Evolutionary conservation across 352 stramenopile species (phyloP).

Genomic region (Phytophthora idaei): DNA sequence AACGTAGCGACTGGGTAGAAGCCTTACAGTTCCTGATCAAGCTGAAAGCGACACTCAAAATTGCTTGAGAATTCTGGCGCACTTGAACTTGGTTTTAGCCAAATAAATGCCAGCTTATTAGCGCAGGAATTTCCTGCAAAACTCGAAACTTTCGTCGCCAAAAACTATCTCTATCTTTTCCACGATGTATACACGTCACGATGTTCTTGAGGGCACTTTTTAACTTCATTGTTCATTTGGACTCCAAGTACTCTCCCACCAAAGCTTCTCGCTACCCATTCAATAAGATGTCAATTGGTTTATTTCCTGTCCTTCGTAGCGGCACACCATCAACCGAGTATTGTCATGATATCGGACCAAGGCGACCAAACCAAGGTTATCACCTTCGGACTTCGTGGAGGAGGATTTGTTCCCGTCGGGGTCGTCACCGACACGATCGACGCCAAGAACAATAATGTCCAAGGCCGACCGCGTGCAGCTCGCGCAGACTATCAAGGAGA

Average conservation of each 20-base stretch:
- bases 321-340: constrained; percentile 13
- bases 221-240: constrained; percentile 28
- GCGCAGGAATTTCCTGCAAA: not conserved
- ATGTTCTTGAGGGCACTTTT: too few relatives aligned
- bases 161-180: not conserved
- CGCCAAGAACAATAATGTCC: constrained; percentile 24
- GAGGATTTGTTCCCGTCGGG: constrained; percentile 1
- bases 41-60: constrained; percentile 38
- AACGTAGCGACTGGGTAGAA: constrained; percentile 71
- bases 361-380: constrained; percentile 12
- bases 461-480: constrained; percentile 23
- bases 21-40: constrained; percentile 77
- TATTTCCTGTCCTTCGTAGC: constrained; percentile 17
- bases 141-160: not conserved
- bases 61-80: not conserved
- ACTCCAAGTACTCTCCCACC: constrained; percentile 5
- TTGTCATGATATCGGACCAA: not conserved
- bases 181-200: not conserved
- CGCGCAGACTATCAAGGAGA: constrained; percentile 20
- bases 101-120: not conserved
- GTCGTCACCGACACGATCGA: constrained; percentile 16
- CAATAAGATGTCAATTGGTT: not conserved
- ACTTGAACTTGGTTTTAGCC: not conserved
- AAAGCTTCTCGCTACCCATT: constrained; percentile 1
- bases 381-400: not conserved